Base-by-base conservation (phyloP, 192 early-diverging fungal genomes). In the Coemansia reversa region DNA sequence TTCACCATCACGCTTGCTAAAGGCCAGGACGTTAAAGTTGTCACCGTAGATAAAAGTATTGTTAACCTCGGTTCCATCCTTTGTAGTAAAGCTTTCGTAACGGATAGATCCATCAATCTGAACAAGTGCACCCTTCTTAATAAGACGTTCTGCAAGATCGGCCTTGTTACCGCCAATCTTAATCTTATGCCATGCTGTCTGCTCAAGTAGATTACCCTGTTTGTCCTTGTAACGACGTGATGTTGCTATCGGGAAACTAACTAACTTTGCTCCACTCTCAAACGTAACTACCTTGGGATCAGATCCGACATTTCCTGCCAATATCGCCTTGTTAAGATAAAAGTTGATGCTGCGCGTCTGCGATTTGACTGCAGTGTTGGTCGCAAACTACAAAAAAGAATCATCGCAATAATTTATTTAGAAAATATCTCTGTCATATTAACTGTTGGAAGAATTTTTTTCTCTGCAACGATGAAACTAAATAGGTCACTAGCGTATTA, bases 171-270 rank as follows among this genome's bases (percentile, higher is more conserved):
- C 39, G 24, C 73, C 60, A 59, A 78, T 79, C 33, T 67, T 62
- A 63, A 90, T 75, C 50, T 75, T 79, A 72, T 90, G 89, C 89
- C 89, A 90, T 62, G 85, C 85, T 22, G 87, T 89, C 33, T 81
- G 79, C 74, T 90, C 84, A 53, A 90, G 61, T 32, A 85, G 63
- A 63, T 90, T 86, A 59, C 86, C 86, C 30, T 86, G 84, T n/a
- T 63, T 65, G 62, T 90, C 86, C 74, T 84, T 84, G 64, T 81
- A 81, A 7, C 77, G 75, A 30, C 84, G 82, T 4, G 86, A 83
- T 0, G 89, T 90, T 42, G 87, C 89, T 53, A 90, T 73, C n/a
- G 85, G 77, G 62, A 88, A 90, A 33, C 70, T 75, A 27, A 75
- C 77, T 19, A 87, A 71, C 23, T 72, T 81, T 7, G 62, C 70